Evolutionary conservation across 768 basidiomycete species (phyloP).

Genomic region (Clitopilus passeckerianus): DNA sequence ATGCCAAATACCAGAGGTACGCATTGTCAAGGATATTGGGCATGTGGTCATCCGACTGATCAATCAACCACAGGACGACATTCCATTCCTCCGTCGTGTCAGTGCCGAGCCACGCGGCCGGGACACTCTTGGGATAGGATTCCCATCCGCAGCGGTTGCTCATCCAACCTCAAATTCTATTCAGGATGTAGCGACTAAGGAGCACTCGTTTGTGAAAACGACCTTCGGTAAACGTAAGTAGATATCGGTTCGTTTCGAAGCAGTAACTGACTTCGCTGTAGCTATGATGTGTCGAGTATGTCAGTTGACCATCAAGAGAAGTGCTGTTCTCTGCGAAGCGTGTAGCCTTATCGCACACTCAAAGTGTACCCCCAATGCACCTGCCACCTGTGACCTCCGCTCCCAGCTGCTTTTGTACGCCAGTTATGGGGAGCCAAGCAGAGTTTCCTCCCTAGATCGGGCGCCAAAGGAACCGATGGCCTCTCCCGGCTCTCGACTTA

Average conservation of each 20-base stretch:
- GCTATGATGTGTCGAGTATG: slow-evolving; percentile 89
- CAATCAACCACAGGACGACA: slow-evolving; percentile 87
- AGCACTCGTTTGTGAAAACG: slow-evolving; percentile 87
- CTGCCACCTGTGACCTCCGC: slow-evolving; percentile 77
- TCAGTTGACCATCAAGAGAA: slow-evolving; percentile 72
- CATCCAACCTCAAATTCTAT: slow-evolving; percentile 30
- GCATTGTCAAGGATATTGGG: not conserved
- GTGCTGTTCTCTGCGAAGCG: slow-evolving; percentile 80
- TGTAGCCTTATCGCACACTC: slow-evolving; percentile 88
- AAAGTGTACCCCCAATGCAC: slow-evolving; percentile 67
- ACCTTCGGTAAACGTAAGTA: slow-evolving; percentile 85
- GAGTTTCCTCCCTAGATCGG: slow-evolving; percentile 4
- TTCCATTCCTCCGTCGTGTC: slow-evolving; percentile 90
- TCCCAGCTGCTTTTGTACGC: slow-evolving; percentile 76
- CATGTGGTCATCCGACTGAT: not conserved
- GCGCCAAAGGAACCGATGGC: no score
- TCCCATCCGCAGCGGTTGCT: slow-evolving; percentile 9
- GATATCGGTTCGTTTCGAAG: slow-evolving; percentile 1
- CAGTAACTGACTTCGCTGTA: slow-evolving; percentile 24
- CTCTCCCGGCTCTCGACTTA: no score
- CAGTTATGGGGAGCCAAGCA: slow-evolving; percentile 69
- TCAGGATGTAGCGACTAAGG: slow-evolving; percentile 51
- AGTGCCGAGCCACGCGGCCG: slow-evolving; percentile 82
- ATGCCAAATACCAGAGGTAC: slow-evolving; percentile 9
- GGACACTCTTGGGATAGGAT: slow-evolving; percentile 12